Conservation (phyloP, 1,139 yeast genomes). For the Geotrichum bryndzae region DNA sequence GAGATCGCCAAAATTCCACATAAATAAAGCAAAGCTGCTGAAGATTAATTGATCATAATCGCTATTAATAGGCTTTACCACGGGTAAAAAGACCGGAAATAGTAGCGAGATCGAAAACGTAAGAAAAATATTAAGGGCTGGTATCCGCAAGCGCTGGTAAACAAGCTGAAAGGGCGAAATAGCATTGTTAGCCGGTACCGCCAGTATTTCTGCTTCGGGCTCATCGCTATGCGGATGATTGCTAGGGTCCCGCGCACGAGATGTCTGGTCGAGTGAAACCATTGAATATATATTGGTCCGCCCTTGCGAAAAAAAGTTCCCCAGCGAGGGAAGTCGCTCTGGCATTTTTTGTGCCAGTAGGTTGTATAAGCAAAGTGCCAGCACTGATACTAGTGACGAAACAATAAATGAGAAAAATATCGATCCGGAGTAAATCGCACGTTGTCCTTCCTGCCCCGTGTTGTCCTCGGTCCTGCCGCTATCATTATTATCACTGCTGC, state of each 20-base stretch:
- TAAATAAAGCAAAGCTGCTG: constrained; percentile 69
- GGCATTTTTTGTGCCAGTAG: constrained; percentile 11
- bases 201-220: neutral
- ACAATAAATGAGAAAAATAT: constrained; percentile 65
- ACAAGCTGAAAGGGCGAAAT: neutral
- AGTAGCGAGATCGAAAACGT: constrained; percentile 72
- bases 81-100: constrained; percentile 87
- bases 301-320: neutral
- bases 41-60: constrained; percentile 41
- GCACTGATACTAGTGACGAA: constrained; percentile 54
- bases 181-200: neutral
- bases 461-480: neutral
- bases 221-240: neutral
- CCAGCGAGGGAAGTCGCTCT: neutral
- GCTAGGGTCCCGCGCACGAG: neutral
- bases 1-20: constrained; percentile 90
- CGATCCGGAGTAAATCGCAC: constrained; percentile 23
- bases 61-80: constrained; percentile 47
- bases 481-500: neutral
- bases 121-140: constrained; percentile 65
- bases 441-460: neutral
- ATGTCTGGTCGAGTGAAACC: neutral
- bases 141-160: constrained; percentile 46
- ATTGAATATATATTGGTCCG: neutral
- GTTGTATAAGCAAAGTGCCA: constrained; percentile 38